Evolutionary conservation across 345 rosid species (phyloP).

Genomic region (Bruguiera sexangula): DNA sequence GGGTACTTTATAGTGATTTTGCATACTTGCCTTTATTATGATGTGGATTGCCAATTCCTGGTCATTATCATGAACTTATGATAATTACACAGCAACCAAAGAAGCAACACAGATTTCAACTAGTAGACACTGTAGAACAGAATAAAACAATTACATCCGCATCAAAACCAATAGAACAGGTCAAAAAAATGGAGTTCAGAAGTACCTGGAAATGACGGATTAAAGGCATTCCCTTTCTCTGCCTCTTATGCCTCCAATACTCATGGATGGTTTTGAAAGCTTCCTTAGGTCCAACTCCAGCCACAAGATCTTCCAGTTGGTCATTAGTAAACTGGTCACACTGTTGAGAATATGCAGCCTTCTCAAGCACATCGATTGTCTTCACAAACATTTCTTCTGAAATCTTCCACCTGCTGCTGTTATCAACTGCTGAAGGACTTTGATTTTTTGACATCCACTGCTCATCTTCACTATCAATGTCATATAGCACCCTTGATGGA

Average conservation of each 20-base stretch:
- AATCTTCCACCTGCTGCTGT: conserved; percentile 32
- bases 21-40: no score
- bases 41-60: no score
- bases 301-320: conserved; percentile 63
- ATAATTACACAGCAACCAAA: no score
- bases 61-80: no score
- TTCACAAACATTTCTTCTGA: conserved; percentile 73
- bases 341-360: conserved; percentile 69
- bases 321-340: conserved; percentile 58
- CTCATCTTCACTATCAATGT: conserved; percentile 97
- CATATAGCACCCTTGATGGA: conserved; percentile 72
- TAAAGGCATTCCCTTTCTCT: conserved; percentile 73
- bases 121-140: neutral
- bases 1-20: no score
- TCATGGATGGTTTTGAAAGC: conserved; percentile 48
- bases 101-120: neutral
- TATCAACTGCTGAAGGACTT: conserved; percentile 40
- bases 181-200: conserved; percentile 8
- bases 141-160: neutral
- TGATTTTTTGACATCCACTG: conserved; percentile 47
- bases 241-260: conserved; percentile 80
- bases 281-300: conserved; percentile 53
- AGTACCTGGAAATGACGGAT: conserved; percentile 94
- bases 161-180: neutral
- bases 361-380: conserved; percentile 78